Evolutionary conservation across 78 protist species (phyloP).

Genomic region (Guillardia theta): DNA sequence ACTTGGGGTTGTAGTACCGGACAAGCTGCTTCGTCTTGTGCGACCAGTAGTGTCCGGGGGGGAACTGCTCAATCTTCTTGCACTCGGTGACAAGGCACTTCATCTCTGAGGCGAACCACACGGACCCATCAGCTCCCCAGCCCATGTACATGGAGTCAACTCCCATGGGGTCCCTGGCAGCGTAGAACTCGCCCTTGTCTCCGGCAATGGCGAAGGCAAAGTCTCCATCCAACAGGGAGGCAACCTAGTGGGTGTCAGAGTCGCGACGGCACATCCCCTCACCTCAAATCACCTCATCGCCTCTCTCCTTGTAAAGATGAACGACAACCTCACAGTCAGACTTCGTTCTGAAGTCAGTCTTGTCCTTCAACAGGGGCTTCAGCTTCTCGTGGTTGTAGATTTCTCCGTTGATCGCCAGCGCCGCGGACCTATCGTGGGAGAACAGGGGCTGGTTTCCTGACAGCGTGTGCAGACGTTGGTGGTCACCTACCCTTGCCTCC

Average conservation of each 20-base stretch:
- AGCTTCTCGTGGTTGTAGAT: conserved; percentile 56
- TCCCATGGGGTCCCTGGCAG: conserved; percentile 52
- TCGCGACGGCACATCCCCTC: background rate
- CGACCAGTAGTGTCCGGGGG: conserved; percentile 28
- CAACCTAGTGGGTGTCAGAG: background rate
- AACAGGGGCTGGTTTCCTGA: conserved; percentile 15
- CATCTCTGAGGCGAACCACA: conserved; percentile 41
- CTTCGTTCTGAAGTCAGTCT: background rate
- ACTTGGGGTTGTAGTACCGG: conserved; percentile 33
- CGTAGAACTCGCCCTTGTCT: conserved; percentile 7
- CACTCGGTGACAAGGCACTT: background rate
- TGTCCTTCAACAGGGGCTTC: background rate
- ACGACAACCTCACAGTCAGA: conserved; percentile 22
- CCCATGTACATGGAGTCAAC: conserved; percentile 42
- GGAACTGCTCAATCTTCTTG: background rate
- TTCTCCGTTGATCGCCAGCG: conserved; percentile 45
- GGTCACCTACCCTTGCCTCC: background rate
- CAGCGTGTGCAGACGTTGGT: background rate
- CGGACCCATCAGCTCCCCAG: background rate
- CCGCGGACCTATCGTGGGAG: background rate
- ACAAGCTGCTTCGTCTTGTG: background rate
- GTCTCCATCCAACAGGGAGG: conserved; percentile 31
- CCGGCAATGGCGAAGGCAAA: conserved; percentile 24
- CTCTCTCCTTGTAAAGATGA: conserved; percentile 18
- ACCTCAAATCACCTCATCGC: background rate